A percentile compares a stretch with the other conserved stretches of the same genome.
These are phyloP conservation scores for Euphorbia schlechtendalii DNA, from an alignment of 441 rosid species.

Conservation along the genomic window DNA sequence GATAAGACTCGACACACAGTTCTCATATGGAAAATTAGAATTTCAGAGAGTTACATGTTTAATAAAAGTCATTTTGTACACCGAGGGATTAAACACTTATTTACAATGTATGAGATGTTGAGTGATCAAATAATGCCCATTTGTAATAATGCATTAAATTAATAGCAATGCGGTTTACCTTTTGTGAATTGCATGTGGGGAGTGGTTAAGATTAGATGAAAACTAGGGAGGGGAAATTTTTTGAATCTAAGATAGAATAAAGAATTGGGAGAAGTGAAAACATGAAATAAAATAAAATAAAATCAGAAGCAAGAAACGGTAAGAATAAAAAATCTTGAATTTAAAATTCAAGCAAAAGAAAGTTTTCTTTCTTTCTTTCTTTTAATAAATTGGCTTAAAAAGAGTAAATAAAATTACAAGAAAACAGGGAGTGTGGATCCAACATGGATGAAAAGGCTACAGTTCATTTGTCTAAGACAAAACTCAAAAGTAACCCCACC, in stretches of 20 bases:
- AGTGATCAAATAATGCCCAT: too few species aligned
- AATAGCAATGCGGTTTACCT: neutral
- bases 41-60: too few species aligned
- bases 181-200: constrained; percentile 3
- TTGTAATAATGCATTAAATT: neutral
- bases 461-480: constrained; percentile 19
- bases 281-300: too few species aligned
- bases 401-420: constrained; percentile 9
- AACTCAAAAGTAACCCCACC: constrained; percentile 25
- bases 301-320: neutral
- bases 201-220: constrained; percentile 8
- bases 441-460: constrained; percentile 36
- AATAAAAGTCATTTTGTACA: neutral
- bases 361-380: constrained; percentile 5
- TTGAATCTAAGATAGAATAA: constrained; percentile 9
- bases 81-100: too few species aligned
- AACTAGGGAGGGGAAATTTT: constrained; percentile 1
- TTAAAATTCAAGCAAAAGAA: constrained; percentile 22
- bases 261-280: too few species aligned
- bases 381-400: neutral
- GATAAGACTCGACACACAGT: too few species aligned
- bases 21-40: too few species aligned
- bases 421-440: constrained; percentile 38
- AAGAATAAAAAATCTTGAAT: constrained; percentile 9
- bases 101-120: too few species aligned